These are phyloP conservation scores for Paramyrothecium roridum DNA, from an alignment of 2,329 filamentous ascomycete genomes.

Conservation along the genomic window DNA sequence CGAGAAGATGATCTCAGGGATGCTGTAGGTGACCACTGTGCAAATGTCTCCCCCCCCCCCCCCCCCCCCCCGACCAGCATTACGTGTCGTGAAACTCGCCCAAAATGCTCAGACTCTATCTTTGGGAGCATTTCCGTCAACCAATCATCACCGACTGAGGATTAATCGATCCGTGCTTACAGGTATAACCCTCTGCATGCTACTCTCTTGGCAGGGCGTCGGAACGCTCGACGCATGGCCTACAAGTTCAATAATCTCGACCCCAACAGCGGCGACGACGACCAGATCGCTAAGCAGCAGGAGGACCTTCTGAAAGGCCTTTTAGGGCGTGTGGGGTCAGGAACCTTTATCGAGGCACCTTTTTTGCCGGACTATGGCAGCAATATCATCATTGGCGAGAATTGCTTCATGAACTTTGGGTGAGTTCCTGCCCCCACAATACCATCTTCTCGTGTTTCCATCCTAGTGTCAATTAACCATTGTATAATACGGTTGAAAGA, in stretches of 20 bases:
- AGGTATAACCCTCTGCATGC: constrained; percentile 16
- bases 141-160: no score
- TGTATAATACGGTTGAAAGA: no score
- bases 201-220: constrained; percentile 14
- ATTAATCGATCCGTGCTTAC: no score
- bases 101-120: no score
- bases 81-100: no score
- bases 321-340: constrained; percentile 20
- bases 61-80: no score
- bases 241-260: constrained; percentile 20
- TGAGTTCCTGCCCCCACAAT: no score
- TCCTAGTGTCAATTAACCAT: no score
- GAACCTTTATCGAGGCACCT: constrained; percentile 57
- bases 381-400: constrained; percentile 58
- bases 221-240: constrained; percentile 12
- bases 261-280: constrained; percentile 11
- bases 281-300: constrained; percentile 4
- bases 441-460: no score
- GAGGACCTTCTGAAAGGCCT: constrained; percentile 10
- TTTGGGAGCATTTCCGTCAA: no score
- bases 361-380: constrained; percentile 63
- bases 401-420: constrained; percentile 58
- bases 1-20: constrained; percentile 22
- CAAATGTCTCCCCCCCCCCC: no score
- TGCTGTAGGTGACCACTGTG: constrained; percentile 20